A percentile compares a stretch with the other conserved stretches of the same genome.
These are phyloP conservation scores for Turritis glabra DNA, from an alignment of 345 rosid species.

Conservation along the genomic window DNA sequence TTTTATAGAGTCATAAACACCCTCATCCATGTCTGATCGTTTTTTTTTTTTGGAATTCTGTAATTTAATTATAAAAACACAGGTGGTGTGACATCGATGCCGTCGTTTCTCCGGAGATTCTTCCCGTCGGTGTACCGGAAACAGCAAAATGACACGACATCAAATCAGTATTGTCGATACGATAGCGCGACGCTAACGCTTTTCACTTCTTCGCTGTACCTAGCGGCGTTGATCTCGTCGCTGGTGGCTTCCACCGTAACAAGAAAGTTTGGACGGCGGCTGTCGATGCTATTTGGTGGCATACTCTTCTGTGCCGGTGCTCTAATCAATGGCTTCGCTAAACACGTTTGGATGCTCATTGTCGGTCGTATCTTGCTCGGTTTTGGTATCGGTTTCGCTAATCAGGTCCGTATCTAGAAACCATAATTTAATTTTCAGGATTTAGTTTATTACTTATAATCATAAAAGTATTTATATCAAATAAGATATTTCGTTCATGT, in stretches of 20 bases:
- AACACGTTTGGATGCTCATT: constrained; percentile 86
- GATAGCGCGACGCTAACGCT: constrained; percentile 68
- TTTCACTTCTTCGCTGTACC: constrained; percentile 91
- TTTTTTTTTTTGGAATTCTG: background rate
- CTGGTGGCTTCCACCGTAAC: constrained; percentile 81
- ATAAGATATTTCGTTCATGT: too few relatives aligned
- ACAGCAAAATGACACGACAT: constrained; percentile 43
- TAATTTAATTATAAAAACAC: background rate
- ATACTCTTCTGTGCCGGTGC: constrained; percentile 84
- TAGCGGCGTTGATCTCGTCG: constrained; percentile 83
- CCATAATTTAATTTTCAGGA: background rate
- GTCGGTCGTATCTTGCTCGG: constrained; percentile 90
- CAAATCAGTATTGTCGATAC: constrained; percentile 80
- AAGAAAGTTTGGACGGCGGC: constrained; percentile 67
- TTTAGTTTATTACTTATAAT: too few relatives aligned
- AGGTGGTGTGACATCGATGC: constrained; percentile 98
- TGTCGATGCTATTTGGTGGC: constrained; percentile 92
- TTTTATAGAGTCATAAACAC: background rate
- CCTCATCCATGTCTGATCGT: background rate
- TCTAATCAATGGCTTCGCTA: constrained; percentile 73
- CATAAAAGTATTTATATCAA: background rate
- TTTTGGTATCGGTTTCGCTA: constrained; percentile 96
- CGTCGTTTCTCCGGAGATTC: constrained; percentile 61
- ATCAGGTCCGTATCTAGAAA: constrained; percentile 83
- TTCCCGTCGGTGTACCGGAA: constrained; percentile 68